Base-by-base conservation (phyloP, 2,329 filamentous ascomycete species). In the Aspergillus arachidicola region DNA sequence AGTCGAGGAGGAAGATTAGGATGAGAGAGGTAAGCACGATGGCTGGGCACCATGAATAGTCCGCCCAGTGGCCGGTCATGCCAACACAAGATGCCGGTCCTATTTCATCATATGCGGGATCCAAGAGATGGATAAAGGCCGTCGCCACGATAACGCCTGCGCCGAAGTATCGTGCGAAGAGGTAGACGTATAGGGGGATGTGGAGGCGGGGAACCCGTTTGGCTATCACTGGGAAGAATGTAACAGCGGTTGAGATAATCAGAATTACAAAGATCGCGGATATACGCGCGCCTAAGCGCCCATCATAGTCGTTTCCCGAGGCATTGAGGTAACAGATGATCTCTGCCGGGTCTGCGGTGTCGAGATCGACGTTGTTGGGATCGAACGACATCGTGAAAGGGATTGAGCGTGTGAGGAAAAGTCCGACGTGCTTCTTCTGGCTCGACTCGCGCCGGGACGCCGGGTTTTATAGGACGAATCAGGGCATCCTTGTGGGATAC, bases 11-110 rank as follows among this genome's bases (percentile, higher is more conserved):
- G 72, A 86, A 87, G 57, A 86, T 80, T 5, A 80, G 23, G 71
- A 84, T 79, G n/a, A 82, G 75, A 0, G 83, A 82, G 0, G 78
- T 72, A 43, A 87, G 72, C 2, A 82, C 81, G 54, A 86, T 82
- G 28, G 83, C 84, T 0, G 84, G 82, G 1, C 80, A 80, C 84
- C 85, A 87, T 0, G 80, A 76, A 72, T 84, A 87, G n/a, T 76
- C 68, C 0, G 77, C 80, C 81, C 85, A 87, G 53, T 79, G 76
- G 1, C 81, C 83, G 0, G 84, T 86, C 78, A 85, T 81, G 26
- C 84, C 84, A 4, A 85, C 82, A 63, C 83, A 86, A 30, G 79
- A 80, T 16, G 75, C 66, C 0, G 80, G 75, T 4, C 83, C 83
- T 57, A 83, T 82, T 58, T 80, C 76, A 1, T 46, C 53, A 58